Conservation (phyloP, 192 early-diverging fungal species). For the Diversispora epigaea region DNA sequence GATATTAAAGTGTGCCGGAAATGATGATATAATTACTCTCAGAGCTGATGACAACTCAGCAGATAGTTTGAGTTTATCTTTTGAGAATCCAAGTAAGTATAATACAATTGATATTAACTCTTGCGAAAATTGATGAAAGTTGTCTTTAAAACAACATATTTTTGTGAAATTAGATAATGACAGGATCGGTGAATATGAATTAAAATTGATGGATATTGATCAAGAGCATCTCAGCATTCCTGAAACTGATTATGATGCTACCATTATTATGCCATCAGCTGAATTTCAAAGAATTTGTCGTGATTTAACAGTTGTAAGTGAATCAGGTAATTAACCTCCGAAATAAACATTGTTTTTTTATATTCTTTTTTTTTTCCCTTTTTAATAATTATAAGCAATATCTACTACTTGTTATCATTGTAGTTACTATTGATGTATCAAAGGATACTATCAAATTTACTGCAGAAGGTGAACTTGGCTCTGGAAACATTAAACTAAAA, state of each 20-base stretch:
- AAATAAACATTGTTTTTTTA: background rate
- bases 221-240: slow-evolving; percentile 93
- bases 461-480: slow-evolving; percentile 83
- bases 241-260: slow-evolving; percentile 90
- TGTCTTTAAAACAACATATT: background rate
- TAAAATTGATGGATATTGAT: slow-evolving; percentile 99
- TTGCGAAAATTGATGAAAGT: background rate
- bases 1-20: slow-evolving; percentile 89
- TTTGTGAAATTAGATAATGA: slow-evolving; percentile 47
- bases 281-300: slow-evolving; percentile 93
- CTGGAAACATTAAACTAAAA: slow-evolving; percentile 82
- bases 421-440: slow-evolving; percentile 82
- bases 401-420: slow-evolving; percentile 4
- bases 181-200: slow-evolving; percentile 83
- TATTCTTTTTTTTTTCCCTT: background rate
- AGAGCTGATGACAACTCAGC: slow-evolving; percentile 81
- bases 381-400: slow-evolving; percentile 5
- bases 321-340: slow-evolving; percentile 58
- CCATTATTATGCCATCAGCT: slow-evolving; percentile 80
- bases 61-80: slow-evolving; percentile 76
- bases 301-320: slow-evolving; percentile 81
- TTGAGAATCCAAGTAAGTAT: slow-evolving; percentile 63
- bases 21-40: slow-evolving; percentile 89
- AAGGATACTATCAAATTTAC: slow-evolving; percentile 95
- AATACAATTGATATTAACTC: background rate